Percentiles rank a stretch among this genome's conserved stretches.
phyloP scores from a whole-genome alignment of 75 land plant species.

The Sequoia sempervirens region DNA sequence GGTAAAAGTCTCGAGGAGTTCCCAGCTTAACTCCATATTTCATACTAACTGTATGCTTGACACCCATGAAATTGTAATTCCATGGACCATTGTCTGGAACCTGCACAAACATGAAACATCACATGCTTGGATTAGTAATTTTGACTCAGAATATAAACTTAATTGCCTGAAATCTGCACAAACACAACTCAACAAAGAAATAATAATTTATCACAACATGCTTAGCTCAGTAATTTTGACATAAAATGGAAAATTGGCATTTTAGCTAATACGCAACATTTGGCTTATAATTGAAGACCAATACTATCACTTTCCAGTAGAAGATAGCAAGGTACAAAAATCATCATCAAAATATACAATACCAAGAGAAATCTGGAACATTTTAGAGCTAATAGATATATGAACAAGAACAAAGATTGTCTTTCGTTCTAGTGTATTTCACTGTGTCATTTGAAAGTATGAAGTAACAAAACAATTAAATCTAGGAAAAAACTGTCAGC shows the following conservation, averaged over 20 bases:
- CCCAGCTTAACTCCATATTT: constrained; percentile 90
- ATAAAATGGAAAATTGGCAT: too few relatives aligned
- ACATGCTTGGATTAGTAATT: neutral
- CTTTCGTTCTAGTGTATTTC: neutral
- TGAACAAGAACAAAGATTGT: too few relatives aligned
- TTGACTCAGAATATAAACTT: neutral
- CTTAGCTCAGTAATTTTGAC: too few relatives aligned
- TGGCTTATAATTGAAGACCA: too few relatives aligned
- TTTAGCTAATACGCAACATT: too few relatives aligned
- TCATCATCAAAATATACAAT: too few relatives aligned
- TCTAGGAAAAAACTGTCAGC: neutral
- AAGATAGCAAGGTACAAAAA: too few relatives aligned
- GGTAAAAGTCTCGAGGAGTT: constrained; percentile 84
- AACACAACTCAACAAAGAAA: neutral
- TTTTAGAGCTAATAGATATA: neutral
- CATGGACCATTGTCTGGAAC: constrained; percentile 97
- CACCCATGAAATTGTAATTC: constrained; percentile 99
- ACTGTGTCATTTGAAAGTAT: too few relatives aligned
- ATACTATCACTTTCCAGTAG: too few relatives aligned
- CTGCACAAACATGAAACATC: constrained; percentile 23
- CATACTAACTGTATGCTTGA: constrained; percentile 92
- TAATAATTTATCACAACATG: neutral
- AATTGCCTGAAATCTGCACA: neutral
- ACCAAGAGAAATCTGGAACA: neutral
- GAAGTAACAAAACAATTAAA: too few relatives aligned